Evolutionary conservation across 805 yeast species (phyloP), one percentile per base, ranked within the genome.

Genomic region (Saccharomyces eubayanus): DNA sequence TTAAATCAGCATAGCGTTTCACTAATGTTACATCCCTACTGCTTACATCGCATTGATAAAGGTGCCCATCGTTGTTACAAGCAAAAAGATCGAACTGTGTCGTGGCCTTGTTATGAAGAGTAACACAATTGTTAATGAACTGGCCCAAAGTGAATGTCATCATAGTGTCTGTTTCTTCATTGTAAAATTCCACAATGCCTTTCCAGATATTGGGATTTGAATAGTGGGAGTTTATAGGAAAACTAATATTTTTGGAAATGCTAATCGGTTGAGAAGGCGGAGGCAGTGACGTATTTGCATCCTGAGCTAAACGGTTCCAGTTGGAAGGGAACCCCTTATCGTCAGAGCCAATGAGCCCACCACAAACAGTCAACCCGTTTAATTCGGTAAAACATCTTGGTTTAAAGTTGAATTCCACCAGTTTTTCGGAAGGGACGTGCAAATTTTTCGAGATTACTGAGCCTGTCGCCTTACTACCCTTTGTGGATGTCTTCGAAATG

Each of bases 1-100:
- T 83, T 53, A 83, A 74, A 56, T 78, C 72, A 66, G 56, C 82
- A 62, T 48, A 77, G 70, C 60, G 71, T 71, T 49, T 72, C 60
- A 43, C 79, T 65, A 69, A 52, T 11, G 75, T 72, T 14, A 79
- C 72, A 10, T 78, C 77, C 5, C 80, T 68, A 55, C 75, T 77
- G 45, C 70, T 64, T 8, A 89, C 74, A 59, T 84, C 85, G 53
- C 88, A 76, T 51, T 77, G 72, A 63, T 90, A 89, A 50, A 90
- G 72, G 51, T 79, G 74, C 46, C 82, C 79, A 67, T 91, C 98
- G 67, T 91, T 91, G 67, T 90, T 91, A 69, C 97, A 90, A 24
- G 88, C 80, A 56, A 81, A 78, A 0, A 91, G 79, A 47, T 75
- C 73, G 64, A 77, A 84, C 46, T 75, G 74, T 10, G 72, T 66